These are phyloP conservation scores for Salix udensis DNA, from an alignment of 345 rosid genomes.

Conservation along the genomic window DNA sequence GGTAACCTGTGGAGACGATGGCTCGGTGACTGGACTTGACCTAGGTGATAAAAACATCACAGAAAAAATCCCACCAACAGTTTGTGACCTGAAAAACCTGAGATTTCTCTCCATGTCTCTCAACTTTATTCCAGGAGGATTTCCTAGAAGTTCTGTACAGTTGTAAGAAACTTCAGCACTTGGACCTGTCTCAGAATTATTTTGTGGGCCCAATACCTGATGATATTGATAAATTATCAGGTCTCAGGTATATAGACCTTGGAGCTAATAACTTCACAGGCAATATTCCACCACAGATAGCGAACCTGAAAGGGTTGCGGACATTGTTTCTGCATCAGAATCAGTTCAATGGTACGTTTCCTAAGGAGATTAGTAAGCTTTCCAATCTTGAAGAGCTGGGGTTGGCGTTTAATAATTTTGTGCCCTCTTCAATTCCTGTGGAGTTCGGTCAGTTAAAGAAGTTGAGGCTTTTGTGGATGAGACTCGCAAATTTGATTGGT, in stretches of 20 bases:
- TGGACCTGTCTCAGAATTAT: constrained; percentile 62
- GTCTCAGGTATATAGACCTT: constrained; percentile 46
- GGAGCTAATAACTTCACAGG: constrained; percentile 65
- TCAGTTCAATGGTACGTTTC: constrained; percentile 68
- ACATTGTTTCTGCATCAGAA: constrained; percentile 34
- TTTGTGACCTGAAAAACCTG: constrained; percentile 68
- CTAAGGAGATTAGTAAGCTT: constrained; percentile 69
- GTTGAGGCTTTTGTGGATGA: constrained; percentile 44
- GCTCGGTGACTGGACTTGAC: constrained; percentile 41
- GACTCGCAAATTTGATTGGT: constrained; percentile 50
- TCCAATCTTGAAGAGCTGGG: constrained; percentile 46
- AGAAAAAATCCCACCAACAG: constrained; percentile 40
- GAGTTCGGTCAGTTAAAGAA: constrained; percentile 60
- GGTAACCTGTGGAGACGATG: constrained; percentile 36
- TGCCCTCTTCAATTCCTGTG: constrained; percentile 54
- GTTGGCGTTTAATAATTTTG: constrained; percentile 46
- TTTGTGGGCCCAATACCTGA: constrained; percentile 68
- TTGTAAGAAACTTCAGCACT: constrained; percentile 50
- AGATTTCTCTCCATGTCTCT: constrained; percentile 24
- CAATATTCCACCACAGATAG: constrained; percentile 52
- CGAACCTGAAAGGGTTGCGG: constrained; percentile 41
- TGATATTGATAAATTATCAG: constrained; percentile 48
- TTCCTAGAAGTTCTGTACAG: constrained; percentile 55
- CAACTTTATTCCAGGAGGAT: constrained; percentile 56
- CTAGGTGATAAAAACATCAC: constrained; percentile 39